Conservation (phyloP, 164 flowering plant genomes). For the Kalanchoe fedtschenkoi region DNA sequence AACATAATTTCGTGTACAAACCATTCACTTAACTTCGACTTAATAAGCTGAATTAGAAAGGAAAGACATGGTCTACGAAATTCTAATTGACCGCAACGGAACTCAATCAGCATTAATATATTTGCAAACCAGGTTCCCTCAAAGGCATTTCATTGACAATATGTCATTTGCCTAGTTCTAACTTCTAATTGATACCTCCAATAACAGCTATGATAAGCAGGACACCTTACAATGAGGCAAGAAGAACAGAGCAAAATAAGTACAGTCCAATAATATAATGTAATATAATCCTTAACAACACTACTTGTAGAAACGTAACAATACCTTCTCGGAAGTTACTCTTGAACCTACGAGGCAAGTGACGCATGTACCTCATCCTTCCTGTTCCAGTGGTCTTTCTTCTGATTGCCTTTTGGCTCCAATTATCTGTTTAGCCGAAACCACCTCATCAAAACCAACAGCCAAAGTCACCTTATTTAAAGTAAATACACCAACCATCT, state of each 20-base stretch:
- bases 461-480: too few species aligned
- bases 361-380: slow-evolving; percentile 34
- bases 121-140: background rate
- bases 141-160: background rate
- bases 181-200: too few species aligned
- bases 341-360: slow-evolving; percentile 34
- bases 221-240: too few species aligned
- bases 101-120: background rate
- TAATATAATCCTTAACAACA: background rate
- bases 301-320: background rate
- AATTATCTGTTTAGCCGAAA: slow-evolving; percentile 19
- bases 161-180: too few species aligned
- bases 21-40: background rate
- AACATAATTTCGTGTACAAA: too few species aligned
- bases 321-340: slow-evolving; percentile 38
- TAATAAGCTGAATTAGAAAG: background rate
- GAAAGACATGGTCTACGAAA: background rate
- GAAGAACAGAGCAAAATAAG: background rate
- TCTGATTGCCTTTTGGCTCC: slow-evolving; percentile 36
- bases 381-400: slow-evolving; percentile 42
- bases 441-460: too few species aligned
- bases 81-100: background rate
- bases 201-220: too few species aligned
- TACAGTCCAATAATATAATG: background rate
- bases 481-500: too few species aligned